Conservation (phyloP, 805 yeast genomes). For the Yamadazyma insecticola region DNA sequence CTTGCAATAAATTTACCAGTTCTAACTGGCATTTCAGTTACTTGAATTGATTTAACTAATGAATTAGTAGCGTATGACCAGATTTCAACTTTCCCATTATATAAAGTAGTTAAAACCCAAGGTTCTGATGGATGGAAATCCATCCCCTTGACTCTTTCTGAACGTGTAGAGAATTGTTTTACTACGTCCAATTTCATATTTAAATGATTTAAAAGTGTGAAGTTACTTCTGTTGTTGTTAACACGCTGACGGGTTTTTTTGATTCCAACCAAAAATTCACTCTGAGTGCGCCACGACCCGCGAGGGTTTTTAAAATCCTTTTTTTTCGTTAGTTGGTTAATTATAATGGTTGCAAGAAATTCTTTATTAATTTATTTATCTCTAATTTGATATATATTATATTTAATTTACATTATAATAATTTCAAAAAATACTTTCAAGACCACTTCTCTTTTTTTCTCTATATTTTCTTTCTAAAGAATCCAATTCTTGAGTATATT, state of each 20-base stretch:
- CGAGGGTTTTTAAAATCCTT: too few relatives aligned
- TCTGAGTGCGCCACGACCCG: too few relatives aligned
- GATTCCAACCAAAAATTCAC: slow-evolving; percentile 1
- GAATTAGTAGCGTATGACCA: slow-evolving; percentile 89
- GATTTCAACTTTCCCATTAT: slow-evolving; percentile 86
- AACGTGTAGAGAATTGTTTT: slow-evolving; percentile 83
- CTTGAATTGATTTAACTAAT: slow-evolving; percentile 84
- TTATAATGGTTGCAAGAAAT: too few relatives aligned
- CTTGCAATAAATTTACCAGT: slow-evolving; percentile 93
- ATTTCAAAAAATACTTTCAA: slow-evolving; percentile 20
- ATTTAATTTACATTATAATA: too few relatives aligned
- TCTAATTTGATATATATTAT: too few relatives aligned
- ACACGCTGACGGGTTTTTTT: slow-evolving; percentile 4
- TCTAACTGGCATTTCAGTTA: slow-evolving; percentile 93
- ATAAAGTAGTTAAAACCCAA: slow-evolving; percentile 89
- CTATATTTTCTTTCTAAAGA: slow-evolving; percentile 13
- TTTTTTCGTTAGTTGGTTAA: too few relatives aligned
- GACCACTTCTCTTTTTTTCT: slow-evolving; percentile 21
- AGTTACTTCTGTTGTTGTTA: slow-evolving; percentile 1
- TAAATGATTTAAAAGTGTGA: neutral
- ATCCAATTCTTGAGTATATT: slow-evolving; percentile 11
- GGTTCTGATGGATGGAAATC: slow-evolving; percentile 99
- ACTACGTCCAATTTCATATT: slow-evolving; percentile 42
- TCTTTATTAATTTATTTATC: too few relatives aligned
- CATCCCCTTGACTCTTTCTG: slow-evolving; percentile 96